Base-by-base conservation (phyloP, 1,284 basidiomycete genomes). In the Ganoderma lucidum region DNA sequence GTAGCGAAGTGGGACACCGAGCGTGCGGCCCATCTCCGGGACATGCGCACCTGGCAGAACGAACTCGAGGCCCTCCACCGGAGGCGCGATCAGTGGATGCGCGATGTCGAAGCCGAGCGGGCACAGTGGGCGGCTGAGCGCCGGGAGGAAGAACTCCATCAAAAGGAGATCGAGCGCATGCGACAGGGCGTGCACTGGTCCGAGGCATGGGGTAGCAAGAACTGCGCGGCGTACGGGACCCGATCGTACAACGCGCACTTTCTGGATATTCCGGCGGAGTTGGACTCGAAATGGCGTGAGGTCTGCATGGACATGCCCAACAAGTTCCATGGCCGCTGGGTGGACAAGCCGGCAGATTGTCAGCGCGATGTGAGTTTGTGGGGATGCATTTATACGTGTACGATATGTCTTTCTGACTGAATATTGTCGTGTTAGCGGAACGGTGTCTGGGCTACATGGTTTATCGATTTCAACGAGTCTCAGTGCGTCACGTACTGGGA, bases 401-500 rank as follows among this genome's bases (percentile, higher is more conserved):
- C 28, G 39, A n/a, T 32, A 10, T 19, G 42, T 35, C 41, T 23
- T 35, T 14, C 48, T 41, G 35, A 48, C 32, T 35, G 17, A 10
- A n/a, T 19, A n/a, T 12, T 30, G 55, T 60, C n/a, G 37, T 55
- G 23, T 32, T 51, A 60, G 55, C 8, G 41, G 64, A 19, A 53
- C 45, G 56, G 65, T 2, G 65, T 75, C 19, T 68, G 69, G n/a
- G 76, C 73, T 1, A 68, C 68, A 30, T 78, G 76, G 75, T 64
- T 67, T 28, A 61, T 79, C 28, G 68, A 70, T 23, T 72, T 71
- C 35, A 75, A 71, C 12, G 76, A 73, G 28, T 70, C 73, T 9
- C 69, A 66, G n/a, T 79, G 78, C 58, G 62, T 45, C 44, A 64
- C 69, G 5, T 67, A 73, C 56, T 77, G 74, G 75, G 71, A 66